Evolutionary conservation across 2,329 filamentous ascomycete genomes (phyloP).

Genomic region (Dactylonectria macrodidyma): DNA sequence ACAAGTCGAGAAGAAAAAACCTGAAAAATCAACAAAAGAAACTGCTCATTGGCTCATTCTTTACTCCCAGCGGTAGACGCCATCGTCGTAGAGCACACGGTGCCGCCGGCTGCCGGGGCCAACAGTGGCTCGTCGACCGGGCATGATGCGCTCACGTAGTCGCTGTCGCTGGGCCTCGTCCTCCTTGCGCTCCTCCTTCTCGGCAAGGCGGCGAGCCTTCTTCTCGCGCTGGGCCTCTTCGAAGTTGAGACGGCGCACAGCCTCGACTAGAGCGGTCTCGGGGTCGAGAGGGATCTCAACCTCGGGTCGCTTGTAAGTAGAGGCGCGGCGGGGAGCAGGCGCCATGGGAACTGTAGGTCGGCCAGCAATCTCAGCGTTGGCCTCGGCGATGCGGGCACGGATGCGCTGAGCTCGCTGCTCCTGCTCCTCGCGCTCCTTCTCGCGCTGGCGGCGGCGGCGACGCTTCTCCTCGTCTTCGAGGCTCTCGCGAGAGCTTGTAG

Average conservation of each 20-base stretch:
- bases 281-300: slow-evolving; percentile 42
- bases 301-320: slow-evolving; percentile 43
- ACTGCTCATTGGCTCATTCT: slow-evolving; percentile 15
- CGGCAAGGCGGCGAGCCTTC: slow-evolving; percentile 46
- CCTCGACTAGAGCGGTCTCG: slow-evolving; percentile 53
- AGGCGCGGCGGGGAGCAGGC: slow-evolving; percentile 40
- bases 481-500: slow-evolving; percentile 54
- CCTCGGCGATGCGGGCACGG: slow-evolving; percentile 55
- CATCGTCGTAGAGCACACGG: slow-evolving; percentile 56
- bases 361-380: slow-evolving; percentile 60
- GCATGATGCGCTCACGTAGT: slow-evolving; percentile 59
- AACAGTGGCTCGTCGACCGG: slow-evolving; percentile 55
- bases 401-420: slow-evolving; percentile 47
- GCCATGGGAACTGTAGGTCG: slow-evolving; percentile 53
- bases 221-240: slow-evolving; percentile 52
- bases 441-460: slow-evolving; percentile 40
- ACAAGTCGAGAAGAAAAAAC: slow-evolving; percentile 29
- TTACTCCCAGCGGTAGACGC: slow-evolving; percentile 59
- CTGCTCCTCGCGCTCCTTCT: slow-evolving; percentile 49
- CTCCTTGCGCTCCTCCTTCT: slow-evolving; percentile 51
- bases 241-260: slow-evolving; percentile 52
- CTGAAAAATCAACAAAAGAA: slow-evolving; percentile 30
- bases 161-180: slow-evolving; percentile 58
- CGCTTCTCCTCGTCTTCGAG: slow-evolving; percentile 49
- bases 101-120: slow-evolving; percentile 54